Evolutionary conservation across 768 basidiomycete species (phyloP), one percentile per base, ranked within the genome.

Genomic region (Crucibulum laeve): DNA sequence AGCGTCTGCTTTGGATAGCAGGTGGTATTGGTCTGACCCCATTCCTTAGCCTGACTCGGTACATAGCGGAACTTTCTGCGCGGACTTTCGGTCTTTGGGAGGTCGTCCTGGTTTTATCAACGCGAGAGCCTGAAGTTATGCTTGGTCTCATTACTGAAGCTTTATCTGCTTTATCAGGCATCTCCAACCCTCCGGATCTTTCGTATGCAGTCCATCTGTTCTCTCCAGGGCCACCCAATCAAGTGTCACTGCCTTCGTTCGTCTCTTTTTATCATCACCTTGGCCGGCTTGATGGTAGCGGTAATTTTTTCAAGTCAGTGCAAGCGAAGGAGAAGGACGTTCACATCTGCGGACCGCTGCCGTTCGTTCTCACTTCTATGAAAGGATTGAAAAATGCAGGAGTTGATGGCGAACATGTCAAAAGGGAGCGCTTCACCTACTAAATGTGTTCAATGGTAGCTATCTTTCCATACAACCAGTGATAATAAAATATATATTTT

Each of bases 341-440:
- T n/a, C 42, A 47, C 37, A 43, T 47, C 5, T 47, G 46, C 34
- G 46, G 46, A 10, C 46, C 39, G 4, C 21, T 40, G 24, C 37
- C 42, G 4, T 49, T 49, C 25, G 25, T 49, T 14, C 7, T n/a
- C 6, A 38, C 38, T 19, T 21, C 44, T 4, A 49, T 49, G 48
- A 26, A 38, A 25, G 48, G 24, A 8, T 37, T 49, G 48, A 36
- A 32, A 34, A 45, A 49, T 36, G 43, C 48, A 26, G 48, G 48
- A 3, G 48, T 45, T n/a, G 28, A 49, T 10, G 32, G 39, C 4
- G 48, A 49, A 22, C 10, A 36, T 21, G 48, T 49, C n/a, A 49
- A 45, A 14, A 38, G 48, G 22, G 48, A 49, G 28, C 38, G 48
- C 19, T 49, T 49, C 38, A 49, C 48, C 4, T 49, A 49, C 25